A percentile compares a stretch with the other conserved stretches of the same genome.
Conservation (phyloP, 2,329 filamentous ascomycete species). For the Didymella pinodella region DNA sequence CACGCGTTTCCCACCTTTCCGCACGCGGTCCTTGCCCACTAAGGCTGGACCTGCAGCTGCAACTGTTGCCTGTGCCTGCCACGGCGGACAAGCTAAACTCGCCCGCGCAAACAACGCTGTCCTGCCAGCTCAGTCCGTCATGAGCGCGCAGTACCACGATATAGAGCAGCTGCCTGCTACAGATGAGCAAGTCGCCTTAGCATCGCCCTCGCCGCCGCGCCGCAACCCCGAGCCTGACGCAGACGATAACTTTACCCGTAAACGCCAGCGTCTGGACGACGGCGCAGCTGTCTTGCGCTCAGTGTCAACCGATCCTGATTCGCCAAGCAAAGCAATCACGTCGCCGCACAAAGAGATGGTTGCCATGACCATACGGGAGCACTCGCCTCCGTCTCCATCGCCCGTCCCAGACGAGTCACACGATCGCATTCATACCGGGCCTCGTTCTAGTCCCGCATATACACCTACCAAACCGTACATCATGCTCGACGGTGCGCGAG, state of each 20-base stretch:
- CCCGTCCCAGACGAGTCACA: constrained; percentile 27
- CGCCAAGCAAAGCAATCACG: constrained; percentile 24
- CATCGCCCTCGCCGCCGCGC: constrained; percentile 45
- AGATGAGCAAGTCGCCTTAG: constrained; percentile 39
- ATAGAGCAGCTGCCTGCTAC: constrained; percentile 46
- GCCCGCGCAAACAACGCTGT: constrained; percentile 26
- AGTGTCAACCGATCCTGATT: constrained; percentile 41
- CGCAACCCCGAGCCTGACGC: constrained; percentile 57
- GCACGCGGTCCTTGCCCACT: constrained; percentile 34
- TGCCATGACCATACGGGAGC: constrained; percentile 52
- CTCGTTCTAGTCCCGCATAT: neutral
- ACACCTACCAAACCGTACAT: constrained; percentile 17
- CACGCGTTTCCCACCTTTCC: constrained; percentile 25
- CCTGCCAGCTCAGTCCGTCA: constrained; percentile 35
- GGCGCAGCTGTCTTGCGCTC: constrained; percentile 42
- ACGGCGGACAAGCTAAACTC: constrained; percentile 27
- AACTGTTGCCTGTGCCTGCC: constrained; percentile 36
- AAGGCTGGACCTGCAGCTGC: constrained; percentile 32
- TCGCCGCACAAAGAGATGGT: constrained; percentile 38
- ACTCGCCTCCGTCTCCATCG: constrained; percentile 40
- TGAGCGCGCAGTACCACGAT: constrained; percentile 45
- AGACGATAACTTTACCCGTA: constrained; percentile 55
- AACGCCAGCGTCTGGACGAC: constrained; percentile 55
- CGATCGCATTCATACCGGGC: constrained; percentile 13
- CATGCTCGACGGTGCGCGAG: constrained; percentile 29